Evolutionary conservation across 495 filamentous ascomycete genomes (phyloP), one percentile per base, ranked within the genome.

Genomic region (Penicillium paxilli): DNA sequence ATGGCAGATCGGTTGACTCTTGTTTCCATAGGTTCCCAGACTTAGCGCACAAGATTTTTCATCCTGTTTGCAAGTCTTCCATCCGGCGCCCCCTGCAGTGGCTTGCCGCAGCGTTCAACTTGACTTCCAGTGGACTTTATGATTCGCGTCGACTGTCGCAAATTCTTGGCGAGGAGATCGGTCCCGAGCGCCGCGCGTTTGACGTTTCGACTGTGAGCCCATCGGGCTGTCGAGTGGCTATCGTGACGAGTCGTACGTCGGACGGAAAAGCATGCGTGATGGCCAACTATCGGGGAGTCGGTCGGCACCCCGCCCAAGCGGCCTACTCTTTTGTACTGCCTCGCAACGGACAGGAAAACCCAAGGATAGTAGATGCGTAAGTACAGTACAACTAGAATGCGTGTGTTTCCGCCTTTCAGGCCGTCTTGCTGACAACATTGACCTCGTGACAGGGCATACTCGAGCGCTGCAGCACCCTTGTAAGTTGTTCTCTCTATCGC

Each of bases 391-490:
- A 5, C 21, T 41, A 12, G 26, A 1, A 30, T 9, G 26, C 5
- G 26, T 12, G 26, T 12, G 12, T 11, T 30, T 30, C n/a, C 26
- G 5, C 8, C 8, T 30, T 4, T 30, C 9, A 1, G 26, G 5
- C 12, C 2, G 5, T 9, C 1, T 30, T 30, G 26, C 26, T 30
- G 12, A 30, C 32, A 16, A 26, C 47, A 20, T 46, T 47, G 22
- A 38, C 24, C 8, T 9, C 20, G 28, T 47, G 19, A 14, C 37
- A 22, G 14, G 7, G 19, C 38, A 20, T 47, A 32, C 37, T 32
- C 59, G 22, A 57, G 60, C 38, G 55, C 62, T 22, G 64, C 64
- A 6, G 60, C 64, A 19, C 60, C 52, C 4, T 51, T 53, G 58
- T 67, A 54, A 57, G 53, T n/a, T 14, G 38, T n/a, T 17, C 2